Conservation (phyloP, 108 stramenopile species). For the Cyclotella baltica region DNA sequence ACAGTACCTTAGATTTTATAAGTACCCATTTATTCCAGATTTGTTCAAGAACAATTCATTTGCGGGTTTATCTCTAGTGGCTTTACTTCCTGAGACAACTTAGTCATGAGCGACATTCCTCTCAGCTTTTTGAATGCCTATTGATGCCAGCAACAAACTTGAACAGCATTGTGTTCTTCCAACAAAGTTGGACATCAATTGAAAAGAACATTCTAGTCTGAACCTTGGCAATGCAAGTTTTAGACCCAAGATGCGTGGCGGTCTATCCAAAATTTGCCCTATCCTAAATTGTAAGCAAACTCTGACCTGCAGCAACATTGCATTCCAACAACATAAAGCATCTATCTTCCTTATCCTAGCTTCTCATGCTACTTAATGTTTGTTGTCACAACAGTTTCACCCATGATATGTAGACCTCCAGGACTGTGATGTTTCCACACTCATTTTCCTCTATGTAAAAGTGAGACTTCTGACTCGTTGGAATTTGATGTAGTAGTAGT, state of each 20-base stretch:
- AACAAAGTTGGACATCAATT: slow-evolving; percentile 2
- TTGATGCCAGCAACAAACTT: too few relatives aligned
- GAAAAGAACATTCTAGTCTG: neutral
- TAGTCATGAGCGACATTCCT: too few relatives aligned
- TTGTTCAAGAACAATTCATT: too few relatives aligned
- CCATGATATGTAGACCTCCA: slow-evolving; percentile 77
- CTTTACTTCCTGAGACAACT: too few relatives aligned
- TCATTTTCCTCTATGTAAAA: slow-evolving; percentile 88
- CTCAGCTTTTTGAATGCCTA: too few relatives aligned
- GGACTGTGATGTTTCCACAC: slow-evolving; percentile 78
- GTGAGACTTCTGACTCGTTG: slow-evolving; percentile 85
- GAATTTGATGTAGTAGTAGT: slow-evolving; percentile 86
- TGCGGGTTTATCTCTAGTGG: too few relatives aligned
- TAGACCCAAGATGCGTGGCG: too few relatives aligned
- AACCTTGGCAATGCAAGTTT: neutral
- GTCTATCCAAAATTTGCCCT: neutral
- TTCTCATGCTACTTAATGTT: slow-evolving; percentile 90
- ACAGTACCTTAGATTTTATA: too few relatives aligned
- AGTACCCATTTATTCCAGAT: too few relatives aligned
- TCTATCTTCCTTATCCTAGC: slow-evolving; percentile 68
- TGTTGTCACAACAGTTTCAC: slow-evolving; percentile 70
- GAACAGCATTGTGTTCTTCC: slow-evolving; percentile 30
- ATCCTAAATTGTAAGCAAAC: neutral
- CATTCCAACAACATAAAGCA: too few relatives aligned
- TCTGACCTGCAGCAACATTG: too few relatives aligned